A percentile compares a stretch with the other conserved stretches of the same genome.
phyloP scores from a whole-genome alignment of 1,284 basidiomycete genomes.

The Afroboletus lepidellus region DNA sequence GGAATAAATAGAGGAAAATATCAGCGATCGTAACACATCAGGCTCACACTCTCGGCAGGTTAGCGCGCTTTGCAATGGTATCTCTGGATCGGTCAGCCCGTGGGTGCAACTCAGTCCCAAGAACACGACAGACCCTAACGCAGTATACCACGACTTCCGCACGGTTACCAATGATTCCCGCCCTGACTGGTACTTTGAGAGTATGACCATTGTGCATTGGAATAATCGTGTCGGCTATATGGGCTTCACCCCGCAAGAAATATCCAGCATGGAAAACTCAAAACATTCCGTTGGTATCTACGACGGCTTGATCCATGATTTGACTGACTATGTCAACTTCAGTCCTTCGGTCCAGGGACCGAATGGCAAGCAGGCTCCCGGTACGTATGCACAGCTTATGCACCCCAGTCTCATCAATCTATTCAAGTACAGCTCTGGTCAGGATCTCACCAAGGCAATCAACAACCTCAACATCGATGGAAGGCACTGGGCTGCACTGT shows the following conservation, averaged over 20 bases:
- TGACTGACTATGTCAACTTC: slow-evolving; percentile 75
- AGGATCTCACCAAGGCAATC: slow-evolving; percentile 82
- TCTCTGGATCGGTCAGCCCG: slow-evolving; percentile 78
- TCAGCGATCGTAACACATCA: too few species aligned
- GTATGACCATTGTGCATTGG: slow-evolving; percentile 88
- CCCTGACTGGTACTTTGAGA: slow-evolving; percentile 97
- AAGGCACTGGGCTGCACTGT: too few species aligned
- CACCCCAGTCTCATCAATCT: slow-evolving; percentile 67
- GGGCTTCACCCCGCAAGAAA: slow-evolving; percentile 80
- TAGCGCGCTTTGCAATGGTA: slow-evolving; percentile 89
- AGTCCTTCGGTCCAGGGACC: slow-evolving; percentile 62
- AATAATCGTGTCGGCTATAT: slow-evolving; percentile 87
- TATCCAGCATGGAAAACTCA: slow-evolving; percentile 68
- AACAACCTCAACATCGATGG: slow-evolving; percentile 70
- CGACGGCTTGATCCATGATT: slow-evolving; percentile 84
- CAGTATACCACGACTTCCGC: slow-evolving; percentile 97
- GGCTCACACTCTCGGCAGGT: slow-evolving; percentile 50
- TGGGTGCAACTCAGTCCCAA: slow-evolving; percentile 79
- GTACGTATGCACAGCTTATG: slow-evolving; percentile 78
- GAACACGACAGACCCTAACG: slow-evolving; percentile 80
- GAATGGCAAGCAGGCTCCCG: slow-evolving; percentile 57
- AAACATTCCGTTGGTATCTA: slow-evolving; percentile 78
- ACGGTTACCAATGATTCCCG: slow-evolving; percentile 83
- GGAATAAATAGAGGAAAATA: too few species aligned
- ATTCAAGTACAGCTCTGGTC: slow-evolving; percentile 82